phyloP scores from a whole-genome alignment of 2,329 filamentous ascomycete species.

The Aspergillus flavus region DNA sequence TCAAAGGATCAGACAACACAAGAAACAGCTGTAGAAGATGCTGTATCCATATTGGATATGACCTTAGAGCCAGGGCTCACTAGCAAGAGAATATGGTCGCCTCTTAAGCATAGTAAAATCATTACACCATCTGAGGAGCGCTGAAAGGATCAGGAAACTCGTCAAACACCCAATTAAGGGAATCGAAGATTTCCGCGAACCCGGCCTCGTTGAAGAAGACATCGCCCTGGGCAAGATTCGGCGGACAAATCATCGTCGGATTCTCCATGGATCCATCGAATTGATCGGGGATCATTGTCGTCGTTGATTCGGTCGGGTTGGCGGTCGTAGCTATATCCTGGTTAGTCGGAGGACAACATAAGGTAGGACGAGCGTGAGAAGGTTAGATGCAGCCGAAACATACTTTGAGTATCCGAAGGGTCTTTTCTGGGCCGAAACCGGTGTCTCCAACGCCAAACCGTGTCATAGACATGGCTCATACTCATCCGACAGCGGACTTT shows the following conservation, averaged over 20 bases:
- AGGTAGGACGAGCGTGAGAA: constrained; percentile 1
- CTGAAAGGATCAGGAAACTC: constrained; percentile 69
- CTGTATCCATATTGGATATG: not conserved
- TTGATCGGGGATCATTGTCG: constrained; percentile 29
- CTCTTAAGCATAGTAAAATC: not conserved
- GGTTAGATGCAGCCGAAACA: constrained; percentile 31
- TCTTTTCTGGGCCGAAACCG: constrained; percentile 68
- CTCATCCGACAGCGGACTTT: constrained; percentile 67
- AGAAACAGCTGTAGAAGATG: too few species aligned
- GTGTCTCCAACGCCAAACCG: constrained; percentile 67
- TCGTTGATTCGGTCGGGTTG: constrained; percentile 40
- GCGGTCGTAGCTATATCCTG: constrained; percentile 29
- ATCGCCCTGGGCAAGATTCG: constrained; percentile 39
- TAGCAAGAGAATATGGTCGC: not conserved
- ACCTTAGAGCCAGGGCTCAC: too few species aligned
- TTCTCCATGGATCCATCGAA: constrained; percentile 29
- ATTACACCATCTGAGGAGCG: constrained; percentile 36
- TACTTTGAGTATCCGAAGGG: constrained; percentile 65
- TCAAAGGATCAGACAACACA: too few species aligned
- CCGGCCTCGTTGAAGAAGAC: constrained; percentile 47
- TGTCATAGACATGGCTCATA: constrained; percentile 67
- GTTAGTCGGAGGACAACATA: constrained; percentile 2
- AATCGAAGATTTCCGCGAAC: constrained; percentile 79
- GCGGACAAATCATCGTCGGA: constrained; percentile 33
- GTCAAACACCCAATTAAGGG: constrained; percentile 89